Conservation (phyloP, 139 green algal genomes). For the Chlorella ohadii region DNA sequence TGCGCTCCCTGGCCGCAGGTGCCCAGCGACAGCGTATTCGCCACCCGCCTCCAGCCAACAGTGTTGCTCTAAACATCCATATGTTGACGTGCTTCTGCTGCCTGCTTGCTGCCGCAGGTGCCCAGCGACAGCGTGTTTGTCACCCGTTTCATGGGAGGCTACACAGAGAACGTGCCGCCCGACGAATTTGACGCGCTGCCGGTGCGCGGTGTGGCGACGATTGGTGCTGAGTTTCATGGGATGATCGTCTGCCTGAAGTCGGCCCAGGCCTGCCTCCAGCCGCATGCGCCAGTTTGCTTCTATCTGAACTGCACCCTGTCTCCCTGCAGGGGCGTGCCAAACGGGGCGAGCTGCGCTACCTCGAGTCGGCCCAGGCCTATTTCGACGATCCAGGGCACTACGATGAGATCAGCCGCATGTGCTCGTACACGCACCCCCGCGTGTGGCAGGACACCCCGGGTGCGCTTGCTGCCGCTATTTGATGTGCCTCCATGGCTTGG, state of each 20-base stretch:
- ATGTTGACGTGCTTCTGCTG: no score
- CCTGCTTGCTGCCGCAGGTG: no score
- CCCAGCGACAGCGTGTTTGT: constrained; percentile 64
- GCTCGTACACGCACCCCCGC: constrained; percentile 82
- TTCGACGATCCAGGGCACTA: constrained; percentile 93
- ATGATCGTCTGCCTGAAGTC: no score
- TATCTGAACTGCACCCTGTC: neutral
- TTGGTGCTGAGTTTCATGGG: no score
- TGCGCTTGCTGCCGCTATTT: neutral
- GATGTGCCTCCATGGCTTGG: no score
- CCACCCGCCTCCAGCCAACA: constrained; percentile 82
- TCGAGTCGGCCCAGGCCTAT: constrained; percentile 78
- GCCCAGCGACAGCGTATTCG: constrained; percentile 56
- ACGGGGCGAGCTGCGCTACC: constrained; percentile 51
- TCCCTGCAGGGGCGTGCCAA: constrained; percentile 47
- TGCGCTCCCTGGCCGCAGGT: no score
- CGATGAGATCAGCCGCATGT: constrained; percentile 71
- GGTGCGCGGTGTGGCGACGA: constrained; percentile 50
- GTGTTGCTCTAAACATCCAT: no score
- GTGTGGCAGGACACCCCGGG: constrained; percentile 35
- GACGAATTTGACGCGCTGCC: constrained; percentile 68
- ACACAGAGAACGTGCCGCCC: constrained; percentile 64
- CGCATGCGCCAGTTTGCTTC: no score
- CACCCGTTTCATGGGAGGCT: constrained; percentile 81
- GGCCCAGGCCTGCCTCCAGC: no score